These are phyloP conservation scores for Globisporangium carolinianum DNA, from an alignment of 352 stramenopile genomes.

Conservation along the genomic window DNA sequence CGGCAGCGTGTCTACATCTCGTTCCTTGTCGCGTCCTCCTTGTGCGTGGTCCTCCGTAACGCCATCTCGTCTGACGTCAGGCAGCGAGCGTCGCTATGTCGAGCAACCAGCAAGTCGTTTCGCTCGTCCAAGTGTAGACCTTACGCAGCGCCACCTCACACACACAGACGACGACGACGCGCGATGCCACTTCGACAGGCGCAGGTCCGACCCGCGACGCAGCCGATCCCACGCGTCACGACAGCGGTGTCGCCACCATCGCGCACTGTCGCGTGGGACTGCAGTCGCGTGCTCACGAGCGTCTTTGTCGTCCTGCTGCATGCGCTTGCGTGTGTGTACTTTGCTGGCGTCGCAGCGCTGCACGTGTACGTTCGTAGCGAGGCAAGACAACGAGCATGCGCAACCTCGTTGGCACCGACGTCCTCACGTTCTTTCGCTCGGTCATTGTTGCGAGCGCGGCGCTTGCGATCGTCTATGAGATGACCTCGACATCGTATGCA, in stretches of 20 bases:
- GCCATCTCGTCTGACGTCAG: no score
- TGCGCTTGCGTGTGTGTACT: neutral
- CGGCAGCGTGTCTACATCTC: no score
- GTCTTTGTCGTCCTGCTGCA: conserved; percentile 1
- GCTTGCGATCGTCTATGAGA: neutral
- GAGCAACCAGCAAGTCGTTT: neutral
- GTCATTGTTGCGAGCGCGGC: neutral
- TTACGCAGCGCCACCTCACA: neutral
- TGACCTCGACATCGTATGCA: neutral
- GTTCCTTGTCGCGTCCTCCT: no score
- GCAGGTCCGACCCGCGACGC: neutral
- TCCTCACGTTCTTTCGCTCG: neutral
- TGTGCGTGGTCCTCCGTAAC: no score
- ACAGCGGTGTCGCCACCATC: neutral
- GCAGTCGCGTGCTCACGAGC: neutral
- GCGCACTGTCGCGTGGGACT: neutral
- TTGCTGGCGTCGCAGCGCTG: neutral
- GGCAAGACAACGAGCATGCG: neutral
- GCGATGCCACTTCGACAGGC: neutral
- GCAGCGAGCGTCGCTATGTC: neutral
- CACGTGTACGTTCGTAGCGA: neutral
- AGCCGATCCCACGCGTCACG: neutral
- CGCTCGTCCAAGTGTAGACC: neutral
- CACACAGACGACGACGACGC: neutral
- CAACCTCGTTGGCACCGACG: neutral